phyloP scores from a whole-genome alignment of 208 protist species.

The Crithidia acanthocephali region DNA sequence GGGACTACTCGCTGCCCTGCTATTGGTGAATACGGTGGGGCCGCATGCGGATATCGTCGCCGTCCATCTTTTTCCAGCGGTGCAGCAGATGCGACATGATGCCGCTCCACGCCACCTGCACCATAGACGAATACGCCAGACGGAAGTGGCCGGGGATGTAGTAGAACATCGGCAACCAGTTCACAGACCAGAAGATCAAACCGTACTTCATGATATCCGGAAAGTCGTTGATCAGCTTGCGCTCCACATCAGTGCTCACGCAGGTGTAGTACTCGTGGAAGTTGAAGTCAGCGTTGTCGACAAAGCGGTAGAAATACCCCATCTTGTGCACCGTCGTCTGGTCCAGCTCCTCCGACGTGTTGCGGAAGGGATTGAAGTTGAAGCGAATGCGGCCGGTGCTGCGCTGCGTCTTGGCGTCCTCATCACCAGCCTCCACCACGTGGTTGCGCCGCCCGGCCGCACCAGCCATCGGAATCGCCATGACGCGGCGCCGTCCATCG shows the following conservation, averaged over 20 bases:
- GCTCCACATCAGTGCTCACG: conserved; percentile 43
- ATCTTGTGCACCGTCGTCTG: conserved; percentile 52
- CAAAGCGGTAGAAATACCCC: conserved; percentile 61
- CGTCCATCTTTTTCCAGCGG: conserved; percentile 37
- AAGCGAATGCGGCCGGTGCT: conserved; percentile 30
- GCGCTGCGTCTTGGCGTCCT: conserved; percentile 18
- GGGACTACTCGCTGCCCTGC: too few species aligned
- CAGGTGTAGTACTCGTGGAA: conserved; percentile 58
- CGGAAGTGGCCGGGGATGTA: conserved; percentile 81
- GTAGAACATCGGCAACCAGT: conserved; percentile 88
- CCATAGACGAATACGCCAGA: conserved; percentile 58
- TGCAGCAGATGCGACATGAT: conserved; percentile 83
- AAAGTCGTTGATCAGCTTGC: conserved; percentile 66
- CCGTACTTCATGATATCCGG: conserved; percentile 71
- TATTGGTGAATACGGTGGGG: conserved; percentile 3
- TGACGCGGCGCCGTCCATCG: conserved; percentile 60
- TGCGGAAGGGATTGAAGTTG: conserved; percentile 24
- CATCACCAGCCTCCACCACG: conserved; percentile 27
- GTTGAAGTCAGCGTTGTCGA: conserved; percentile 59
- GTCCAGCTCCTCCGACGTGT: conserved; percentile 27
- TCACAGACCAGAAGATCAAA: conserved; percentile 73
- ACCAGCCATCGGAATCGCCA: conserved; percentile 31
- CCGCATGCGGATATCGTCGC: conserved; percentile 21
- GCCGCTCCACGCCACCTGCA: conserved; percentile 79
- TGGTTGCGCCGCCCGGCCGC: conserved; percentile 4